Conservation (phyloP, 2,329 filamentous ascomycete genomes). For the Phialocephala subalpina region DNA sequence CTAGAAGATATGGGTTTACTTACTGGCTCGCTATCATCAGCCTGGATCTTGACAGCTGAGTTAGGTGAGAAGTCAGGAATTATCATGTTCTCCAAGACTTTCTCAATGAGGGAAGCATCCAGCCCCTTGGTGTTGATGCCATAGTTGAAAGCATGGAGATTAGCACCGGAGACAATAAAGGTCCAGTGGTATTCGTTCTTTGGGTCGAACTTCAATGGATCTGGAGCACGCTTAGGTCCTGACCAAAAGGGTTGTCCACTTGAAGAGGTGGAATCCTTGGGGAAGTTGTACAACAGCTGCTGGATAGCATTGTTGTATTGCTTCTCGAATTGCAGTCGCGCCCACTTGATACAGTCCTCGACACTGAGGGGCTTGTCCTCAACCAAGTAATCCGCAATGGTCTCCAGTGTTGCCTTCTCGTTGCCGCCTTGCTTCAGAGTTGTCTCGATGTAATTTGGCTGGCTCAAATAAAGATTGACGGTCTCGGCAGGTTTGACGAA, state of each 20-base stretch:
- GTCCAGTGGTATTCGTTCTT: conserved; percentile 86
- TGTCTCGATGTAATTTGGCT: conserved; percentile 87
- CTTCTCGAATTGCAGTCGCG: conserved; percentile 90
- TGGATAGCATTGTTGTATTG: conserved; percentile 97
- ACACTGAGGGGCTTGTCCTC: conserved; percentile 91
- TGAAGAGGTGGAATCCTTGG: conserved; percentile 89
- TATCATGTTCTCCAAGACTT: conserved; percentile 90
- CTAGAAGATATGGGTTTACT: conserved; percentile 40
- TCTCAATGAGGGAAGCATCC: conserved; percentile 75
- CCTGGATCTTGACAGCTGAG: conserved; percentile 93
- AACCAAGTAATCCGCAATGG: conserved; percentile 87
- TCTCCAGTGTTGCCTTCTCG: conserved; percentile 93
- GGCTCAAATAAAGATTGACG: conserved; percentile 91
- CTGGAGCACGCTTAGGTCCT: conserved; percentile 94
- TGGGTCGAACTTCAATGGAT: conserved; percentile 87
- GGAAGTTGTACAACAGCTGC: conserved; percentile 96
- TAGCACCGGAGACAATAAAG: conserved; percentile 88
- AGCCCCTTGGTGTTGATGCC: conserved; percentile 86
- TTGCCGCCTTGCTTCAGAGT: conserved; percentile 93
- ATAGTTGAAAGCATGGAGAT: conserved; percentile 97
- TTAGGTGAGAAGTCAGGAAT: conserved; percentile 94
- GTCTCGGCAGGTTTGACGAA: conserved; percentile 95
- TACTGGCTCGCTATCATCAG: conserved; percentile 89
- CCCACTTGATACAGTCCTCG: conserved; percentile 97
- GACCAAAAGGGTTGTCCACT: conserved; percentile 96